Percentiles rank a stretch among this genome's conserved stretches.
Conservation (phyloP, 2,329 filamentous ascomycete species). For the Sarocladium brachiariae region DNA sequence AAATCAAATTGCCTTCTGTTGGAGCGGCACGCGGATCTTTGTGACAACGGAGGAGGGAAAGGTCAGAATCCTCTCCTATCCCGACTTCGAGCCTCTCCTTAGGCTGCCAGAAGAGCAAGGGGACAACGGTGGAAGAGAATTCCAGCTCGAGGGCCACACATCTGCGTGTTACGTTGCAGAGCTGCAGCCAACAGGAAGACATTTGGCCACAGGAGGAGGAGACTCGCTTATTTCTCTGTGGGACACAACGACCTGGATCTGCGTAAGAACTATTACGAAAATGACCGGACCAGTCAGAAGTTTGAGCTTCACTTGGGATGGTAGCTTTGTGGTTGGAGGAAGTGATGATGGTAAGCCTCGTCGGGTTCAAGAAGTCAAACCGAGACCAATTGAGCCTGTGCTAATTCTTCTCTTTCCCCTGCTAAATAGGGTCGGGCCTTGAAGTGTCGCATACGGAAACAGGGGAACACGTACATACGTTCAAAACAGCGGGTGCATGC, state of each 20-base stretch:
- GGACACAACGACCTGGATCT: slow-evolving; percentile 74
- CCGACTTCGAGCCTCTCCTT: slow-evolving; percentile 51
- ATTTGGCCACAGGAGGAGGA: slow-evolving; percentile 67
- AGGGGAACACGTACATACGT: slow-evolving; percentile 63
- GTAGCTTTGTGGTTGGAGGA: slow-evolving; percentile 65
- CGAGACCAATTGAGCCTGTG: too few relatives aligned
- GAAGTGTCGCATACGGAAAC: slow-evolving; percentile 68
- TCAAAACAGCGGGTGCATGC: slow-evolving; percentile 60
- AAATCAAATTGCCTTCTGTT: slow-evolving; percentile 69
- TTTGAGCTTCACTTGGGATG: slow-evolving; percentile 73
- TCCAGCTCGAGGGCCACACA: slow-evolving; percentile 65
- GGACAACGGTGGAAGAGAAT: slow-evolving; percentile 37
- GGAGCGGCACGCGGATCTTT: slow-evolving; percentile 64
- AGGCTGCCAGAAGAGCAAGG: slow-evolving; percentile 37
- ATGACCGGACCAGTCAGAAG: slow-evolving; percentile 65
- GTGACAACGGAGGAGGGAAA: slow-evolving; percentile 65
- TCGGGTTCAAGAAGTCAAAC: too few relatives aligned
- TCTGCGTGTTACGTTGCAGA: slow-evolving; percentile 63
- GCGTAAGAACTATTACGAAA: slow-evolving; percentile 61
- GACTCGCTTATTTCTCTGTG: slow-evolving; percentile 71
- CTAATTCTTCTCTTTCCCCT: neutral
- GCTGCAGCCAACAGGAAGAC: slow-evolving; percentile 63
- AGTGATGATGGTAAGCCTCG: slow-evolving; percentile 65
- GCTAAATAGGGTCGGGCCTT: slow-evolving; percentile 46
- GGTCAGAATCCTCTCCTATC: slow-evolving; percentile 63